phyloP scores from a whole-genome alignment of 2,329 filamentous ascomycete species.

The Arthrobotrys iridis region DNA sequence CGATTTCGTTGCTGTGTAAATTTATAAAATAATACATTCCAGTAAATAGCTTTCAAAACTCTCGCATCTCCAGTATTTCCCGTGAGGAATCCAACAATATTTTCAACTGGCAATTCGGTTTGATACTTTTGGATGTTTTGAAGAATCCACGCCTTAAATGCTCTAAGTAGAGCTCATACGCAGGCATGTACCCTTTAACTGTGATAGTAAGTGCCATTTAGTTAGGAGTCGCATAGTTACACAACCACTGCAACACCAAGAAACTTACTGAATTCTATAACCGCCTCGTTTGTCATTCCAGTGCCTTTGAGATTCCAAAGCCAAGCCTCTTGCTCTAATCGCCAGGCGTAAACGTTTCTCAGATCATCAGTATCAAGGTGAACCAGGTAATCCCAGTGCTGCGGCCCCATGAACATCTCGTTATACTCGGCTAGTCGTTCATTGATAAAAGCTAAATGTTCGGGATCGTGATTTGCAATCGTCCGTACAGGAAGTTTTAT shows the following conservation, averaged over 20 bases:
- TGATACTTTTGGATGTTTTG: slow-evolving; percentile 16
- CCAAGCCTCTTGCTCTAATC: slow-evolving; percentile 79
- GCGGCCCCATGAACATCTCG: slow-evolving; percentile 34
- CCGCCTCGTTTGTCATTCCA: slow-evolving; percentile 85
- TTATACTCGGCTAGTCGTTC: slow-evolving; percentile 67
- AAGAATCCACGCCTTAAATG: slow-evolving; percentile 66
- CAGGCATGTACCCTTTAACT: slow-evolving; percentile 62
- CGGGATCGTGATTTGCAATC: slow-evolving; percentile 67
- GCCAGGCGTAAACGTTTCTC: slow-evolving; percentile 83
- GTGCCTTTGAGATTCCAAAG: slow-evolving; percentile 73
- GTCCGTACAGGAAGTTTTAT: slow-evolving; percentile 58
- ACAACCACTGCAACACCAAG: background rate
- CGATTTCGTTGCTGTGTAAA: no score
- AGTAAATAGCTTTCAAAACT: slow-evolving; percentile 1
- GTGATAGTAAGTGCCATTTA: slow-evolving; percentile 59
- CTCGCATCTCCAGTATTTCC: slow-evolving; percentile 22
- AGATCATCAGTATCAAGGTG: slow-evolving; percentile 73
- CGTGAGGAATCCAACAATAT: slow-evolving; percentile 50
- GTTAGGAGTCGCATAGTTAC: background rate
- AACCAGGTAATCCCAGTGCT: slow-evolving; percentile 57
- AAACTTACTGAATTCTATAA: slow-evolving; percentile 70
- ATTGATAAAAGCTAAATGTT: slow-evolving; percentile 70
- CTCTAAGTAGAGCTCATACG: slow-evolving; percentile 69
- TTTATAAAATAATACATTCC: no score
- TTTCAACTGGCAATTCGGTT: slow-evolving; percentile 35